phyloP scores from a whole-genome alignment of 2,329 filamentous ascomycete species.

The Seiridium unicorne region DNA sequence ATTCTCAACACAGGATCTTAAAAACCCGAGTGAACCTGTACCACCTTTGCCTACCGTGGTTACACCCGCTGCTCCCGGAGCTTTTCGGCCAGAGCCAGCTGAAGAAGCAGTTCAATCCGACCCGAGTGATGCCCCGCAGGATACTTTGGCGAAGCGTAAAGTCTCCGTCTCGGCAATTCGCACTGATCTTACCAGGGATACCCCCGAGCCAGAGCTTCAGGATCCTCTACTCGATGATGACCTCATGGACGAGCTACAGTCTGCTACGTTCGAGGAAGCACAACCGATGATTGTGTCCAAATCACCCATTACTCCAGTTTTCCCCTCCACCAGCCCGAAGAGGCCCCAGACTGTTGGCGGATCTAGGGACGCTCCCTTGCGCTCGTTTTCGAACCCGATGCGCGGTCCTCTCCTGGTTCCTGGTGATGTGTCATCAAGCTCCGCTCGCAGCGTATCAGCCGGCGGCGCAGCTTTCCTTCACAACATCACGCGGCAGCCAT shows the following conservation, averaged over 20 bases:
- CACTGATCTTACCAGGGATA: conserved; percentile 41
- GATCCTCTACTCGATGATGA: conserved; percentile 67
- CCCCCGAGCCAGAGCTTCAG: conserved; percentile 33
- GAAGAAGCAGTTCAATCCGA: conserved; percentile 14
- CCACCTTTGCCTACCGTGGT: conserved; percentile 8
- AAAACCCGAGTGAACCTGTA: conserved; percentile 20
- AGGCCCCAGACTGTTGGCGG: conserved; percentile 11
- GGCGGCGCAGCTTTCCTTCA: conserved; percentile 54
- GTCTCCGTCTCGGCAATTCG: conserved; percentile 54
- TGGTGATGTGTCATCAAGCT: conserved; percentile 43
- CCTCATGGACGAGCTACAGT: conserved; percentile 81
- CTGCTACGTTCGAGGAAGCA: conserved; percentile 80
- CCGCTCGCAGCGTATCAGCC: conserved; percentile 54
- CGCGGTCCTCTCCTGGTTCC: conserved; percentile 44
- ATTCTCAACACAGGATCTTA: conserved; percentile 39
- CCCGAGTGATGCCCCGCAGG: conserved; percentile 7
- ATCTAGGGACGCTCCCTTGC: conserved; percentile 30
- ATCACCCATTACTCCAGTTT: conserved; percentile 73
- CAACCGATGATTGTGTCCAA: conserved; percentile 76
- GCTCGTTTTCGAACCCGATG: conserved; percentile 50
- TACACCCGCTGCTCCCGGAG: conserved; percentile 7
- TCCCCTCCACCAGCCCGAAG: conserved; percentile 34
- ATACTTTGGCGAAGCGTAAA: conserved; percentile 29
- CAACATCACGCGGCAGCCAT: conserved; percentile 51
- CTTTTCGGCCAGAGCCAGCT: conserved; percentile 5